Conservation (phyloP, 768 basidiomycete genomes). For the Lentinula guzmanii region DNA sequence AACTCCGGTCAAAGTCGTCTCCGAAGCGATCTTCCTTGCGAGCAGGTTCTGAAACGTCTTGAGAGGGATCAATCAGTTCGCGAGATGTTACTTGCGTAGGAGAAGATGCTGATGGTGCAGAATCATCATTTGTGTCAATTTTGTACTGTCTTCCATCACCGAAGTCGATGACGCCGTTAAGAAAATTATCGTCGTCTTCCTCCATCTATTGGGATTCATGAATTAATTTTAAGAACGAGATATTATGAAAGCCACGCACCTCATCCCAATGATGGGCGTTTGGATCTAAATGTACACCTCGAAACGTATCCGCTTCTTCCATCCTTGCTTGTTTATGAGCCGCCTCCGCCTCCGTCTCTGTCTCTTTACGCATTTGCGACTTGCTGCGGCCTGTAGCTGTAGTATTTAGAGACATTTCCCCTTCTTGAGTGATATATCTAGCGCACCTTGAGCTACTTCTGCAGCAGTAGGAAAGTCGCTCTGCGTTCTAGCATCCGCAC, state of each 20-base stretch:
- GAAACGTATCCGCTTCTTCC: slow-evolving; percentile 90
- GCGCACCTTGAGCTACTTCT: slow-evolving; percentile 83
- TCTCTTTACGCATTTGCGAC: slow-evolving; percentile 12
- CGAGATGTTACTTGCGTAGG: slow-evolving; percentile 14
- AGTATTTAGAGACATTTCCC: background rate
- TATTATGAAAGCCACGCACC: slow-evolving; percentile 41
- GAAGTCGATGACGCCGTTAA: slow-evolving; percentile 85
- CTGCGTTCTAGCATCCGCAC: slow-evolving; percentile 35
- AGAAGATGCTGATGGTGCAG: slow-evolving; percentile 21
- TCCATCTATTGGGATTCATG: slow-evolving; percentile 53
- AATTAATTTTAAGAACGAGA: slow-evolving; percentile 1
- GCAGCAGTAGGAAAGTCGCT: slow-evolving; percentile 95
- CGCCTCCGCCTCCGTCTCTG: slow-evolving; percentile 46
- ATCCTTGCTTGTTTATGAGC: slow-evolving; percentile 58
- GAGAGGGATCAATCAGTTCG: slow-evolving; percentile 14
- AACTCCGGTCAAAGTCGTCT: slow-evolving; percentile 94
- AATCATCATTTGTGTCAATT: slow-evolving; percentile 46
- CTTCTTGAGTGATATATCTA: slow-evolving; percentile 9
- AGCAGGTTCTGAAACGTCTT: slow-evolving; percentile 38
- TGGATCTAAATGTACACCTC: slow-evolving; percentile 89
- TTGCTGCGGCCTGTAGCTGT: background rate
- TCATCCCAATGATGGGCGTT: slow-evolving; percentile 98
- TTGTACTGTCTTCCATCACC: slow-evolving; percentile 92
- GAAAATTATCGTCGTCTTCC: slow-evolving; percentile 88
- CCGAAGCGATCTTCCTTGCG: slow-evolving; percentile 85